These are phyloP conservation scores for Brettanomyces anomalus DNA, from an alignment of 805 yeast genomes.

Conservation along the genomic window DNA sequence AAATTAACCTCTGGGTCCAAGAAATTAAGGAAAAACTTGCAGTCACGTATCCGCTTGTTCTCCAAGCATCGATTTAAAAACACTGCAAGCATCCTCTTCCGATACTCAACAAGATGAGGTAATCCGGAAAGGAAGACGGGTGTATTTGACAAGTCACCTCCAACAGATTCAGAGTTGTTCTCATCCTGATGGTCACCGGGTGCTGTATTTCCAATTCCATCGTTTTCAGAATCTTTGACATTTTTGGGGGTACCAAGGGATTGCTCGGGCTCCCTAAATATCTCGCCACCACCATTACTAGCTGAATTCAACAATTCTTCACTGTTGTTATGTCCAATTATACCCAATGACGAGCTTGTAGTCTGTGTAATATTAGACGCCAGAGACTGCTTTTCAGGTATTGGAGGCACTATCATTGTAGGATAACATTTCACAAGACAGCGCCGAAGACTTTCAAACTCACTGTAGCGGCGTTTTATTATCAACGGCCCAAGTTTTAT, in stretches of 20 bases:
- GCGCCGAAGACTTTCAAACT: constrained; percentile 76
- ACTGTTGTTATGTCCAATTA: neutral
- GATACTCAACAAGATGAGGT: constrained; percentile 34
- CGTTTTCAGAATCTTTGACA: no score
- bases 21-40: constrained; percentile 64
- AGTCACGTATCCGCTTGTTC: constrained; percentile 45
- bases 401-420: constrained; percentile 80
- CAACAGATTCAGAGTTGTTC: neutral
- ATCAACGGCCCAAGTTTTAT: constrained; percentile 51
- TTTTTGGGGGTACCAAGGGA: no score
- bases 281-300: no score
- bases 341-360: constrained; percentile 21
- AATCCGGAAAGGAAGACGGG: neutral
- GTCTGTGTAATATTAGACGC: constrained; percentile 25
- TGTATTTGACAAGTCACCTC: neutral
- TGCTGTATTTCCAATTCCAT: neutral
- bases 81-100: constrained; percentile 65
- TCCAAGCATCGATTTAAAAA: constrained; percentile 70
- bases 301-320: neutral
- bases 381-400: constrained; percentile 76
- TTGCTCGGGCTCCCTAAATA: no score
- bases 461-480: constrained; percentile 83
- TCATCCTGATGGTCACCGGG: neutral
- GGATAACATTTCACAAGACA: constrained; percentile 69
- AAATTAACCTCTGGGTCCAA: constrained; percentile 81